Conservation (phyloP, 208 protist species). For the Balamuthia mandrillaris region DNA sequence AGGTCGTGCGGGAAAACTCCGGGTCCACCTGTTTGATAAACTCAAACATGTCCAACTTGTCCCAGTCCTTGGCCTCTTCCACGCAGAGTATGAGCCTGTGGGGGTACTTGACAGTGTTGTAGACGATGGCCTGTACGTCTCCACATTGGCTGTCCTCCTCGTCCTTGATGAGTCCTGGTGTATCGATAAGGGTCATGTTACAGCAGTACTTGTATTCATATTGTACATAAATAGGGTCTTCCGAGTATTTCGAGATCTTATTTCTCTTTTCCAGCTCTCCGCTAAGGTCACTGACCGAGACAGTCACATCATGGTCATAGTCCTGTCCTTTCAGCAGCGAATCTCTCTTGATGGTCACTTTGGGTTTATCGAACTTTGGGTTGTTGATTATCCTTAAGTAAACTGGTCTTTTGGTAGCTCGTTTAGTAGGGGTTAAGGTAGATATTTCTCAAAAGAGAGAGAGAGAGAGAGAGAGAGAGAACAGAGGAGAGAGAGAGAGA, state of each 20-base stretch:
- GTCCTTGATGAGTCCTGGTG: conserved; percentile 21
- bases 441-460: background rate
- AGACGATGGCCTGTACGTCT: conserved; percentile 29
- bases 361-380: conserved; percentile 21
- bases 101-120: conserved; percentile 30
- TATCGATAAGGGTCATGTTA: conserved; percentile 55
- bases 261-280: conserved; percentile 54
- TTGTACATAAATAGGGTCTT: conserved; percentile 51
- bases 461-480: background rate
- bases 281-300: background rate
- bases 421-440: too few relatives aligned
- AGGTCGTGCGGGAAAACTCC: conserved; percentile 53
- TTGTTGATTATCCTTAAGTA: conserved; percentile 57
- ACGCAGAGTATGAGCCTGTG: conserved; percentile 56
- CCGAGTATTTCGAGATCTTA: background rate
- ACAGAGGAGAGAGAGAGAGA: background rate
- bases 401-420: conserved; percentile 40
- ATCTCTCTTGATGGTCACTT: conserved; percentile 57
- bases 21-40: conserved; percentile 57
- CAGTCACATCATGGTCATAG: conserved; percentile 46
- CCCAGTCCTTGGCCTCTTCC: conserved; percentile 51
- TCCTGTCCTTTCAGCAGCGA: conserved; percentile 47
- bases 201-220: conserved; percentile 51
- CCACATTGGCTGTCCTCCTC: background rate
- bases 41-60: conserved; percentile 37